Evolutionary conservation across 805 yeast species (phyloP), one percentile per base, ranked within the genome.

Genomic region (Hemisphaericaspora nanyangensis): DNA sequence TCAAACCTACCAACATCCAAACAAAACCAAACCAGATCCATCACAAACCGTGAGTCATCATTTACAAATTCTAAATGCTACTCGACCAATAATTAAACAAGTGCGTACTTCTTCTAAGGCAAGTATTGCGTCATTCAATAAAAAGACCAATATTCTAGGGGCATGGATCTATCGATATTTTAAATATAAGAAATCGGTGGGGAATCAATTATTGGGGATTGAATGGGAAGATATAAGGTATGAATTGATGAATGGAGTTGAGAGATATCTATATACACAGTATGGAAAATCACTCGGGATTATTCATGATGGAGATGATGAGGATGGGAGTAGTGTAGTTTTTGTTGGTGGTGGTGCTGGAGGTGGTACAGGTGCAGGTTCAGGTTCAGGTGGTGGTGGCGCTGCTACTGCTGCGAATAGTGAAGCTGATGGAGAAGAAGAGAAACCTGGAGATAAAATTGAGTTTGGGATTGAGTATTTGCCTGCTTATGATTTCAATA

Each of bases 181-280:
- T 45, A 63, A 54, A 35, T 63, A 63, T 44, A 67, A 63, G 33
- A 63, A 63, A 42, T 51, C 62, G 4, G 46, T 57, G 7, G 58
- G 57, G 8, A 62, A 61, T 47, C 67, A 68, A 13, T 48, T 66
- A 13, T 33, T 66, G 17, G 68, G 61, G 2, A 63, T 68, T 48
- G 72, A 65, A 49, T 68, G 72, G 72, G 72, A 68, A 38, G 68
- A 62, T 38, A 59, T 68, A 27, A 46, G 72, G 22, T 54, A 59
- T 40, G 74, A 68, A 35, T 46, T 67, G 27, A 40, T 56, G 8
- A 51, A 55, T 38, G 70, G 71, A 7, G 49, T 66, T 17, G 74
- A 68, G 45, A 48, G 52, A n/a, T 55, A 56, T 39, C 33, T 63
- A 25, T 65, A 66, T 46, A 58, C 53, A 40, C 60, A 58, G 37